Conservation (phyloP, 2,329 filamentous ascomycete species). For the Fusarium luffae region DNA sequence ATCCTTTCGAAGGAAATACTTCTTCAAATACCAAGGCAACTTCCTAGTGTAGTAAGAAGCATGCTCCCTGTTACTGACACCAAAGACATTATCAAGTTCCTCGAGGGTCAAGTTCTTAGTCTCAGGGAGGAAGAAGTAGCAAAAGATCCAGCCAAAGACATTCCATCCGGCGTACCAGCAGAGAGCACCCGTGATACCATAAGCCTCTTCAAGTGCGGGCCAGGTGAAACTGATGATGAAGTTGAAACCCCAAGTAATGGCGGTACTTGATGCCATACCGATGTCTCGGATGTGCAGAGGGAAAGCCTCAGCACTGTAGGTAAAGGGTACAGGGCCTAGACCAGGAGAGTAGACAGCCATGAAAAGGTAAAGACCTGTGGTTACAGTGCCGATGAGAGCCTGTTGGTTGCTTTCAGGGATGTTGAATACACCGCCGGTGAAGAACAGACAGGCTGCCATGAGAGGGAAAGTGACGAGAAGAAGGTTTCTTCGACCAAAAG, state of each 20-base stretch:
- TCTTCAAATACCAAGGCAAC: conserved; percentile 49
- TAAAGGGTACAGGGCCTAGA: conserved; percentile 68
- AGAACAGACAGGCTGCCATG: conserved; percentile 66
- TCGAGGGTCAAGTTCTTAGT: conserved; percentile 52
- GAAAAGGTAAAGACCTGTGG: conserved; percentile 54
- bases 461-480: conserved; percentile 68
- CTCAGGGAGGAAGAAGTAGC: conserved; percentile 51
- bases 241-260: conserved; percentile 56
- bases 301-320: conserved; percentile 69
- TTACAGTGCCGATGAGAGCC: conserved; percentile 49
- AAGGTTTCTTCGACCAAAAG: conserved; percentile 65
- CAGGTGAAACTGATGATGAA: conserved; percentile 53
- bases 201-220: conserved; percentile 38
- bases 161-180: conserved; percentile 55
- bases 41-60: conserved; percentile 47
- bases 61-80: conserved; percentile 48
- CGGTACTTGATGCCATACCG: conserved; percentile 62
- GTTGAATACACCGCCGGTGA: conserved; percentile 62
- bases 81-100: conserved; percentile 51
- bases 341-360: conserved; percentile 60
- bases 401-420: conserved; percentile 42
- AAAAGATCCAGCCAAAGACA: conserved; percentile 49
- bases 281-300: conserved; percentile 66
- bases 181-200: conserved; percentile 52
- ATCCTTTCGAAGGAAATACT: conserved; percentile 45